Evolutionary conservation across 768 basidiomycete species (phyloP), one percentile per base, ranked within the genome.

Genomic region (Leccinum variicolor): DNA sequence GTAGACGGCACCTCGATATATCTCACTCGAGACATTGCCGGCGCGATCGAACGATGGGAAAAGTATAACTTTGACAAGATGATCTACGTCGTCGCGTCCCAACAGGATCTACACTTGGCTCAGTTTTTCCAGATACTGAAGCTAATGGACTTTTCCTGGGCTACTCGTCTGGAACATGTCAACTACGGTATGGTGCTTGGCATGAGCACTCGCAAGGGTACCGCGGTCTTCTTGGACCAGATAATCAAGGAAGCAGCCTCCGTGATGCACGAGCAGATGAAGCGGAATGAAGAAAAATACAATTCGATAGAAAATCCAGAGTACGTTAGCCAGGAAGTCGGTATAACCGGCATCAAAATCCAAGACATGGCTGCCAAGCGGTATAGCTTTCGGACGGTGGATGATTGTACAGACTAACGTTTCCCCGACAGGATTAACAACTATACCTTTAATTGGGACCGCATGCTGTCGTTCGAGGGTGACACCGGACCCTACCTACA

Each of bases 241-340:
- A 98, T 93, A 63, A 89, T 93, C 71, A 83, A 87, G 63, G 94
- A 97, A 67, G 93, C 95, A 0, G 81, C 84, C 5, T 80, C 82
- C 46, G 86, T 89, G 51, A 98, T 98, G 96, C 93, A 92, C 74
- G 94, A 95, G 58, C 92, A 95, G 75, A 99, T 99, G 96, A 80
- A 78, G 73, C 87, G 87, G 74, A 98, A 98, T 70, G 87, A 92
- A 75, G 93, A 86, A 53, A 99, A 98, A 74, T 98, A 95, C 66
- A 82, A 77, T 4, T 85, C 87, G 25, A 81, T 99, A 36, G 92
- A 92, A 66, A 85, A 99, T 71, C 95, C 96, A 1, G 89, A 91
- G 67, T 75, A 73, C 49, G 88, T 87, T 48, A 83, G 84, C 56
- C 79, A 81, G 61, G 90, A 96, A 73, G 86, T 98, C 50, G 97